These are phyloP conservation scores for Talaromyces sp. DNA, from an alignment of 2,329 filamentous ascomycete species.

Conservation along the genomic window DNA sequence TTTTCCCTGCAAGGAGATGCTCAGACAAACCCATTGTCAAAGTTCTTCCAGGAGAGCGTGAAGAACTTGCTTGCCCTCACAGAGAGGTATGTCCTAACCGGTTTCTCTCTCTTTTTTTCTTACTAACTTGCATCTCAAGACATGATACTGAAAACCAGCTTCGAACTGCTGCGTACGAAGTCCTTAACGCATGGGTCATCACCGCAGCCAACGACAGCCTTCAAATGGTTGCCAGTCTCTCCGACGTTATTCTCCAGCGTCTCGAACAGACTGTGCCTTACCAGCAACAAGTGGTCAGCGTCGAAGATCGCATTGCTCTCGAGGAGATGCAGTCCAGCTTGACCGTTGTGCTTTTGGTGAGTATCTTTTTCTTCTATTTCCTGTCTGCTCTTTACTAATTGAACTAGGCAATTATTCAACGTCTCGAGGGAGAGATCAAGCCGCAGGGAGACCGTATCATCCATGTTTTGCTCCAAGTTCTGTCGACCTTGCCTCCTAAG, in stretches of 20 bases:
- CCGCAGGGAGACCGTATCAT: slow-evolving; percentile 93
- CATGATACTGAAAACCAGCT: slow-evolving; percentile 80
- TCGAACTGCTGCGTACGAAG: slow-evolving; percentile 93
- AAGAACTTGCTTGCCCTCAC: slow-evolving; percentile 80
- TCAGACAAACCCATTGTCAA: slow-evolving; percentile 74
- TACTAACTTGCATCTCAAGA: slow-evolving; percentile 20
- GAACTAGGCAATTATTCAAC: slow-evolving; percentile 68
- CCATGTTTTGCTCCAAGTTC: slow-evolving; percentile 76
- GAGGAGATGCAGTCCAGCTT: slow-evolving; percentile 98
- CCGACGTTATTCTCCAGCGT: slow-evolving; percentile 82
- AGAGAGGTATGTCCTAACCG: slow-evolving; percentile 50
- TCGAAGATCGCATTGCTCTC: slow-evolving; percentile 91
- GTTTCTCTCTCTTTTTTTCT: neutral
- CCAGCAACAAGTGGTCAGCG: slow-evolving; percentile 89
- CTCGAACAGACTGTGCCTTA: slow-evolving; percentile 85
- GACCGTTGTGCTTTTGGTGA: slow-evolving; percentile 73
- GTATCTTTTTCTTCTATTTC: slow-evolving; percentile 10
- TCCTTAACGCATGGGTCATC: slow-evolving; percentile 88
- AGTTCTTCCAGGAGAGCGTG: slow-evolving; percentile 90
- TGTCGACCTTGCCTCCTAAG: slow-evolving; percentile 72
- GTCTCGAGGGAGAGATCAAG: slow-evolving; percentile 83
- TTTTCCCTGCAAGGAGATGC: slow-evolving; percentile 84
- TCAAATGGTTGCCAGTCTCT: slow-evolving; percentile 71
- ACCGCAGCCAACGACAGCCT: slow-evolving; percentile 86
- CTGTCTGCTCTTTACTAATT: slow-evolving; percentile 10